A percentile compares a stretch with the other conserved stretches of the same genome.
phyloP scores from a whole-genome alignment of 768 basidiomycete species.

The Suillus ampliporus region DNA sequence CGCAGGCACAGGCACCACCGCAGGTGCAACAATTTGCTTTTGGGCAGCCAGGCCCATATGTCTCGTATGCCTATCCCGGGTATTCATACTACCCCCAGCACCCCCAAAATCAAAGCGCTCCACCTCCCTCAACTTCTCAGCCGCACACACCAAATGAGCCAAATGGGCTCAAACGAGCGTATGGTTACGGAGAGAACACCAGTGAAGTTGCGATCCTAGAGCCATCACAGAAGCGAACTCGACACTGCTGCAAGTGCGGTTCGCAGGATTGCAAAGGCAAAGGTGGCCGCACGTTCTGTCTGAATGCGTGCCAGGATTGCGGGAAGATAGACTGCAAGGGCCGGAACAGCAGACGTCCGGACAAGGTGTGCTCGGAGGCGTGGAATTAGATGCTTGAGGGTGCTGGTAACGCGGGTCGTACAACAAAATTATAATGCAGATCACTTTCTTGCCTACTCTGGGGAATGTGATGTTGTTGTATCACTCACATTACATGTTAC shows the following conservation, averaged over 20 bases:
- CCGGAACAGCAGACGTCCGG: conserved; percentile 77
- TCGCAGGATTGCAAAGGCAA: conserved; percentile 84
- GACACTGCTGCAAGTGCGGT: conserved; percentile 86
- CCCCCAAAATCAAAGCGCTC: conserved; percentile 26
- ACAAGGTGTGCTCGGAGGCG: conserved; percentile 71
- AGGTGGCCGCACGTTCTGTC: conserved; percentile 75
- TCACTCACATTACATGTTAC: conserved; percentile 1
- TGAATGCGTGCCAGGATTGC: conserved; percentile 80
- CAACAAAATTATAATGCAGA: neutral
- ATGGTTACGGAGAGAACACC: conserved; percentile 31
- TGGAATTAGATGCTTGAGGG: conserved; percentile 36
- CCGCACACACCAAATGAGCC: conserved; percentile 34
- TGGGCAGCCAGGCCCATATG: conserved; percentile 37
- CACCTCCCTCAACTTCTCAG: conserved; percentile 21
- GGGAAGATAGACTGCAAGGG: conserved; percentile 81
- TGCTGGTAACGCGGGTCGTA: neutral
- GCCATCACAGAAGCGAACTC: conserved; percentile 61
- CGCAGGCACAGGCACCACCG: conserved; percentile 33
- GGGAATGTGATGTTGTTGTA: conserved; percentile 1
- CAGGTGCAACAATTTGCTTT: conserved; percentile 29
- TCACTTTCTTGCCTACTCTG: neutral
- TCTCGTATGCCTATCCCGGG: conserved; percentile 43
- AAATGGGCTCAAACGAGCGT: conserved; percentile 34
- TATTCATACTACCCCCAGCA: conserved; percentile 39
- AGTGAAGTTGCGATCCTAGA: conserved; percentile 39